These are phyloP conservation scores for Halophytophthora batemanensis DNA, from an alignment of 352 stramenopile genomes.

Conservation along the genomic window DNA sequence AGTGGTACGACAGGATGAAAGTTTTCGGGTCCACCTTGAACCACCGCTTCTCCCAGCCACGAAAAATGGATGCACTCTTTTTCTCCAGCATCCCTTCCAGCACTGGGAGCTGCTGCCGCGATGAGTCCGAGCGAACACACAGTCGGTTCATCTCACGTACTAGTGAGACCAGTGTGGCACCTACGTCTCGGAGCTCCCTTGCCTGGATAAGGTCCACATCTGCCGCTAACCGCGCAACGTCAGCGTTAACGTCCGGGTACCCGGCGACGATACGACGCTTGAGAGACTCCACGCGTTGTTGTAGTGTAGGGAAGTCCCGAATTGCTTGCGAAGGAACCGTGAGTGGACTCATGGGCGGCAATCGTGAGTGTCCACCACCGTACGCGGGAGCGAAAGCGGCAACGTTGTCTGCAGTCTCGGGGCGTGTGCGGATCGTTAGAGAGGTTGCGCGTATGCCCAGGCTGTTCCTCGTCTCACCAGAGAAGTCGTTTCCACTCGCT, in stretches of 20 bases:
- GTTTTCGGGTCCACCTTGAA: conserved; percentile 71
- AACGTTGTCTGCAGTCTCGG: conserved; percentile 2
- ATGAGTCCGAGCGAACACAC: conserved; percentile 28
- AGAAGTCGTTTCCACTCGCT: conserved; percentile 3
- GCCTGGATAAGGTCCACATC: conserved; percentile 39
- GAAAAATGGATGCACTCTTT: conserved; percentile 76
- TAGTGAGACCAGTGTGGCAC: conserved; percentile 47
- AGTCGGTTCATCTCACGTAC: conserved; percentile 55
- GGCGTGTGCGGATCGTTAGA: conserved; percentile 7
- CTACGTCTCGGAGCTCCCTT: conserved; percentile 40
- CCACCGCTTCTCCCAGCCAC: conserved; percentile 62
- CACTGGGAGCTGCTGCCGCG: conserved; percentile 37
- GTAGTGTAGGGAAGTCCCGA: conserved; percentile 37
- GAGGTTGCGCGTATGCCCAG: conserved; percentile 3
- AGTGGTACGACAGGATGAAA: conserved; percentile 67
- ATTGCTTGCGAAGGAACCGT: conserved; percentile 22
- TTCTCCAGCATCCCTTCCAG: conserved; percentile 71
- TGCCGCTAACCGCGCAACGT: conserved; percentile 33
- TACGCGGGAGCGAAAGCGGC: conserved; percentile 2
- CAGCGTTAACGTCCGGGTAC: conserved; percentile 31
- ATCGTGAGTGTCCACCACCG: background rate
- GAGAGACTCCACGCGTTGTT: conserved; percentile 48
- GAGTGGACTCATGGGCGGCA: conserved; percentile 13
- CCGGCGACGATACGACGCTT: conserved; percentile 46
- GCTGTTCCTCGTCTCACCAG: conserved; percentile 11